phyloP scores from a whole-genome alignment of 306 rosid species.

The Prunus kanzakura region DNA sequence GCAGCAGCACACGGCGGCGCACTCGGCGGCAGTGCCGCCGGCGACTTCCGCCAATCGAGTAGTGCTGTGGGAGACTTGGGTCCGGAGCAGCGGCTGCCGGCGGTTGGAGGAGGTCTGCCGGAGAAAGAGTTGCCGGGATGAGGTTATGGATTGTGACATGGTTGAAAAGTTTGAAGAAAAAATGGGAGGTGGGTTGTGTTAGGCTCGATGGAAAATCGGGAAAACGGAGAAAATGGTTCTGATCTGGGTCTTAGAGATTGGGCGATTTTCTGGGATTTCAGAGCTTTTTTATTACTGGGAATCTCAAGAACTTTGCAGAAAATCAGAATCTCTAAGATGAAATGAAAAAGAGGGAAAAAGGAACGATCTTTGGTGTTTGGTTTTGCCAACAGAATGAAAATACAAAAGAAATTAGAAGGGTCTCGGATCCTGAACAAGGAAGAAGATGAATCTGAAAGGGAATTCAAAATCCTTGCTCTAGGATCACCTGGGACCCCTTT shows the following conservation, averaged over 20 bases:
- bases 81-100: conserved; percentile 33
- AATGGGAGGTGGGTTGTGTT: not conserved
- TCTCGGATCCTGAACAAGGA: conserved; percentile 21
- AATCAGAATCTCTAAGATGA: not conserved
- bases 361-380: not conserved
- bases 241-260: conserved; percentile 1
- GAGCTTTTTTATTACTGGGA: not conserved
- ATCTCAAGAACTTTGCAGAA: not conserved
- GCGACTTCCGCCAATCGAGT: conserved; percentile 59
- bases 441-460: not conserved
- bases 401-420: not conserved
- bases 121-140: conserved; percentile 36
- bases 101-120: conserved; percentile 26
- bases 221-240: not conserved
- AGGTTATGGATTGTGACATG: not conserved
- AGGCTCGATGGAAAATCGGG: not conserved
- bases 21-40: conserved; percentile 81
- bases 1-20: conserved; percentile 86
- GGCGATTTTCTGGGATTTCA: not conserved
- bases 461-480: conserved; percentile 10
- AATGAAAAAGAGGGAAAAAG: not conserved
- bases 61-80: conserved; percentile 1
- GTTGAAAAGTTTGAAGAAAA: not conserved
- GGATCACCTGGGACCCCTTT: conserved; percentile 10
- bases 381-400: not conserved